phyloP scores from a whole-genome alignment of 192 early-diverging fungal genomes.

The Podila epigama region DNA sequence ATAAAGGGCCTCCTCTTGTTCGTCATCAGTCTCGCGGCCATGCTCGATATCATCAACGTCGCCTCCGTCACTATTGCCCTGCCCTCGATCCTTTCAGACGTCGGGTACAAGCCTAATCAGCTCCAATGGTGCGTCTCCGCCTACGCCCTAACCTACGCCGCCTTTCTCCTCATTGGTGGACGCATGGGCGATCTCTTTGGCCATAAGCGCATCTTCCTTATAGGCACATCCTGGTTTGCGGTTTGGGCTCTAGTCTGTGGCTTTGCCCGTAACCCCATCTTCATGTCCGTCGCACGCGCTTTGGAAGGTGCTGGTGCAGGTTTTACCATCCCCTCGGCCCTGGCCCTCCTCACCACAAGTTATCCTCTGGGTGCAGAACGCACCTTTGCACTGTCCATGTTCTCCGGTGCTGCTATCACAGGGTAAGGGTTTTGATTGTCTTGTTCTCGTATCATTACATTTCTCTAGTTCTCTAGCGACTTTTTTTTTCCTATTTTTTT shows the following conservation, averaged over 20 bases:
- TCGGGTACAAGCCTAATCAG: slow-evolving; percentile 26
- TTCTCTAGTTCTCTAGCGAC: background rate
- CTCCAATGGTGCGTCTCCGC: slow-evolving; percentile 26
- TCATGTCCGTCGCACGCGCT: slow-evolving; percentile 46
- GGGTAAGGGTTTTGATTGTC: slow-evolving; percentile 6
- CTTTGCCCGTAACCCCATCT: slow-evolving; percentile 41
- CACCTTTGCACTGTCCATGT: slow-evolving; percentile 35
- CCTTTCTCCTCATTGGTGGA: slow-evolving; percentile 47
- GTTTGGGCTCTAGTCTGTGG: slow-evolving; percentile 43
- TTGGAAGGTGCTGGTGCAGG: slow-evolving; percentile 46
- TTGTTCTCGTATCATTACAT: background rate
- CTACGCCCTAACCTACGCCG: slow-evolving; percentile 47
- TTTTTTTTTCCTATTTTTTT: too few species aligned
- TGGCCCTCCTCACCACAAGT: slow-evolving; percentile 37
- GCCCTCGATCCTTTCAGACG: slow-evolving; percentile 29
- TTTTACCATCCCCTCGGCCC: slow-evolving; percentile 42
- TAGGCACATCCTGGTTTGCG: slow-evolving; percentile 37
- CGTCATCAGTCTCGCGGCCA: slow-evolving; percentile 19
- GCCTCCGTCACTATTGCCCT: slow-evolving; percentile 39
- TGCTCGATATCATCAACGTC: slow-evolving; percentile 36
- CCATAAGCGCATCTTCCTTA: slow-evolving; percentile 36
- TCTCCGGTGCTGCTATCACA: slow-evolving; percentile 32
- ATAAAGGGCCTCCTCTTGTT: slow-evolving; percentile 15
- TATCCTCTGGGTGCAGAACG: slow-evolving; percentile 39
- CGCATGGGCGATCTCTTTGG: slow-evolving; percentile 51